Evolutionary conservation across 202 grass and related monocot genomes (phyloP), one percentile per base, ranked within the genome.

Genomic region (Carex sylvatica): DNA sequence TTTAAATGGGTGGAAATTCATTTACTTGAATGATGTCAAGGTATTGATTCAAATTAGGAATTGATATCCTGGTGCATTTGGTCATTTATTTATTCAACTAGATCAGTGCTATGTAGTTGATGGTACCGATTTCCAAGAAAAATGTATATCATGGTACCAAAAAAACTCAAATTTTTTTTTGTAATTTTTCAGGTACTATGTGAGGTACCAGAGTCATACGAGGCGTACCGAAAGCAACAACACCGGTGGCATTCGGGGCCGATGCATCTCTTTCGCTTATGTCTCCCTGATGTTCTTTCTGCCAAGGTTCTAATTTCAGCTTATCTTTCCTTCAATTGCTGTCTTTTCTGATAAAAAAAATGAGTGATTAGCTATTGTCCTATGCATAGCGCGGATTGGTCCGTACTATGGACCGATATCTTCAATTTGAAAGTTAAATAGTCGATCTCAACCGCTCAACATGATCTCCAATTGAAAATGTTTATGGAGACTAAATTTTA

Each of bases 221-320:
- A 94, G 51, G 92, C 92, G 2, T 94, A 94, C 70, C 59, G 86
- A 22, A 94, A 94, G 66, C 90, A 94, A 80, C 92, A 94, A 76
- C 84, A 94, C 47, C 78, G 92, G 67, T 94, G 92, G 90, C 92
- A 94, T 85, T 94, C 92, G 33, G 92, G 92, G 6, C 92, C 92
- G 59, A 94, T 94, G 92, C 90, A 92, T 69, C 88, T 94, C 30
- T 94, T 94, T 47, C 84, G 92, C 12, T 12, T 94, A 20, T 94
- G 92, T 66, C 79, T 94, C 76, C 89, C 47, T 0, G 87, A 65
- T 81, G 88, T 94, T 77, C 64, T 91, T 85, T 88, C 85, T 85
- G 85, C 92, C 20, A 94, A 94, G 92, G 92, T 94, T 71, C 60
- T 69, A 38, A 77, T 74, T 74, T 66, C 31, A 40, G 8, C 19